These are phyloP conservation scores for Teratosphaeria viscida DNA, from an alignment of 2,329 filamentous ascomycete species.

Conservation along the genomic window DNA sequence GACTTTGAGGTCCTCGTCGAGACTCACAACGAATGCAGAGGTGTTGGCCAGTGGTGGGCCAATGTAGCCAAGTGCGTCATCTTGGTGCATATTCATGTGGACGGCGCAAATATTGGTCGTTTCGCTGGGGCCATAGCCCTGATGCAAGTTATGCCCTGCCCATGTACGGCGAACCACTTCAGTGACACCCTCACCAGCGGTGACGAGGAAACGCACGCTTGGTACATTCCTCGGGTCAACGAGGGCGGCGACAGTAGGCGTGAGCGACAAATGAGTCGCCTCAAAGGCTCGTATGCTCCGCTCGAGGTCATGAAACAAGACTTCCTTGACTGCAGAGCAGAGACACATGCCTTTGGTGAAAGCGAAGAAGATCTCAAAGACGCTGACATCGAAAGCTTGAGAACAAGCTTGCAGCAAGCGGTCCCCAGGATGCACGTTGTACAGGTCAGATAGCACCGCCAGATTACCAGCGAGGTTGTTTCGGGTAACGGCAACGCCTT, in stretches of 20 bases:
- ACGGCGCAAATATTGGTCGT: constrained; percentile 82
- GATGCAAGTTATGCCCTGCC: constrained; percentile 57
- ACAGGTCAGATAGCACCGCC: constrained; percentile 53
- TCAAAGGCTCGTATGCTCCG: constrained; percentile 50
- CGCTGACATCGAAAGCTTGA: constrained; percentile 75
- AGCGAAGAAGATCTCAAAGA: constrained; percentile 82
- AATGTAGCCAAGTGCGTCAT: constrained; percentile 62
- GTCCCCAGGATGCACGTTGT: constrained; percentile 45
- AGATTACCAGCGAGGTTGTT: constrained; percentile 68
- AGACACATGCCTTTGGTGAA: constrained; percentile 71
- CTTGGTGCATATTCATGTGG: constrained; percentile 45
- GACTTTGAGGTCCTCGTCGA: constrained; percentile 36
- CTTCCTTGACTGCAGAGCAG: constrained; percentile 64
- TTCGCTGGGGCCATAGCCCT: constrained; percentile 78
- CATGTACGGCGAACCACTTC: constrained; percentile 59
- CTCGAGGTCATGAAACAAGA: constrained; percentile 63
- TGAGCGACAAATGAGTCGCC: constrained; percentile 74
- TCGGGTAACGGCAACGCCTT: constrained; percentile 70
- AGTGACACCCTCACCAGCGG: constrained; percentile 71
- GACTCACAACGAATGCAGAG: constrained; percentile 54
- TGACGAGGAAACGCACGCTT: constrained; percentile 62
- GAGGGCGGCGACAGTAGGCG: constrained; percentile 73
- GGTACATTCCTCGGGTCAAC: constrained; percentile 60
- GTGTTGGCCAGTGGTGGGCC: constrained; percentile 66
- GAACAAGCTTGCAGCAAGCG: constrained; percentile 75